Base-by-base conservation (phyloP, 2,329 filamentous ascomycete species). In the Geosmithia morbida region DNA sequence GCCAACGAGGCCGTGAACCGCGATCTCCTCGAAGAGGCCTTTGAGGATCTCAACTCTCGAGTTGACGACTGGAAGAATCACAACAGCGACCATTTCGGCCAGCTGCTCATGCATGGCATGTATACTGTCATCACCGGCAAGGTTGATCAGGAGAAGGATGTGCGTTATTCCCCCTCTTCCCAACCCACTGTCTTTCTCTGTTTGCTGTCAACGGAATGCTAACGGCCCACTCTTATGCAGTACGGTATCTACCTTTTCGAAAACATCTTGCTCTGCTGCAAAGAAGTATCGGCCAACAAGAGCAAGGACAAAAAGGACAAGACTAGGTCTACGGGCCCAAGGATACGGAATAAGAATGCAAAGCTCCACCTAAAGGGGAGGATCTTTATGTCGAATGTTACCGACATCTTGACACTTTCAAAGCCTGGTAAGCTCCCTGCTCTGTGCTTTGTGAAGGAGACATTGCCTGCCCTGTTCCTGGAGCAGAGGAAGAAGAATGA, bases 311-410 rank as follows among this genome's bases (percentile, higher is more conserved):
- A 87, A 60, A 82, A 79, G 56, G 79, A 82, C 59, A 79, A 78
- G 59, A 75, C 73, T 5, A 69, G 69, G 48, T 73, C 74, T 0
- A 68, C 67, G 2, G 67, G 64, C 7, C 74, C 79, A 49, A 86
- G 81, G 62, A 60, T 64, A 44, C 66, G 68, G 43, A 79, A 75
- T 57, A 81, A 78, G 61, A 85, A 79, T 56, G 84, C 83, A 41
- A 95, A 90, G 65, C 72, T 97, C 51, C 89, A 96, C 64, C 74
- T 98, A 29, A 98, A 98, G 66, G 92, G 92, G 40, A 81, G 92
- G 46, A 98, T 98, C 57, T 97, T 96, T 67, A 97, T 98, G 89
- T 88, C 89, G 55, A 98, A 98, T 59, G 90, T 98, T 48, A 97
- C 89, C 40, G 87, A 96, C 62, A 83, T 95, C n/a, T 72, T 95